Evolutionary conservation across 371 early-diverging fungal species (phyloP).

Genomic region (Parasitella parasitica): DNA sequence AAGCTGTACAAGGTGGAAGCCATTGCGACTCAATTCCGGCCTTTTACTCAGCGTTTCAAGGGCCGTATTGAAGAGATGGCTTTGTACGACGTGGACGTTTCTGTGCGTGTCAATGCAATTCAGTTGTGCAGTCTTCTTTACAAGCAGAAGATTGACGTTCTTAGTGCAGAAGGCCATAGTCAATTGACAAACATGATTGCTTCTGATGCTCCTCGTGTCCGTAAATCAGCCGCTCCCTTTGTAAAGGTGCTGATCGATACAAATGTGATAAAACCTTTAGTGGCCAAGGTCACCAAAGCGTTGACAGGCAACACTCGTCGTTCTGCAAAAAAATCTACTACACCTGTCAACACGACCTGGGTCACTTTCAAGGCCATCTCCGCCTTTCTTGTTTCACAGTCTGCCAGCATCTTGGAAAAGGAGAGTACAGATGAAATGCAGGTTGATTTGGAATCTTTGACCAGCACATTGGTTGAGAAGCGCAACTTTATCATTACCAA

Average conservation of each 20-base stretch:
- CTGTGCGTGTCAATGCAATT: conserved; percentile 68
- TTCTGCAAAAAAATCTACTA: background rate
- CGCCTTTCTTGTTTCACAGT: conserved; percentile 51
- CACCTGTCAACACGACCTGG: conserved; percentile 53
- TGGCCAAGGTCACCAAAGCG: conserved; percentile 41
- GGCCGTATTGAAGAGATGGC: conserved; percentile 84
- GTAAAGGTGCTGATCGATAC: conserved; percentile 49
- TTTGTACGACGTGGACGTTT: conserved; percentile 68
- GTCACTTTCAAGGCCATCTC: conserved; percentile 61
- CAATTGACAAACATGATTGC: conserved; percentile 38
- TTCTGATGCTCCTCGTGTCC: conserved; percentile 35
- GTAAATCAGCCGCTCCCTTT: conserved; percentile 54
- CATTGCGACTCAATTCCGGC: conserved; percentile 54
- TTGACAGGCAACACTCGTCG: conserved; percentile 13
- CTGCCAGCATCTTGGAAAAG: conserved; percentile 7
- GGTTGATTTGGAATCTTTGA: conserved; percentile 8
- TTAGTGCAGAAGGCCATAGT: conserved; percentile 38
- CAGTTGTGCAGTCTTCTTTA: conserved; percentile 41
- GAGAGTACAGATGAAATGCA: conserved; percentile 21
- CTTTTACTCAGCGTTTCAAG: conserved; percentile 75
- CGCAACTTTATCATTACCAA: conserved; percentile 34
- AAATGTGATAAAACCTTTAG: conserved; percentile 41
- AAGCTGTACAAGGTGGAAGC: conserved; percentile 56
- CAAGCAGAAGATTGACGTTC: conserved; percentile 43
- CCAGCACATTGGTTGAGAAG: conserved; percentile 13